A percentile compares a stretch with the other conserved stretches of the same genome.
These are phyloP conservation scores for Apocynum venetum DNA, from an alignment of 257 asterid species.

Conservation along the genomic window DNA sequence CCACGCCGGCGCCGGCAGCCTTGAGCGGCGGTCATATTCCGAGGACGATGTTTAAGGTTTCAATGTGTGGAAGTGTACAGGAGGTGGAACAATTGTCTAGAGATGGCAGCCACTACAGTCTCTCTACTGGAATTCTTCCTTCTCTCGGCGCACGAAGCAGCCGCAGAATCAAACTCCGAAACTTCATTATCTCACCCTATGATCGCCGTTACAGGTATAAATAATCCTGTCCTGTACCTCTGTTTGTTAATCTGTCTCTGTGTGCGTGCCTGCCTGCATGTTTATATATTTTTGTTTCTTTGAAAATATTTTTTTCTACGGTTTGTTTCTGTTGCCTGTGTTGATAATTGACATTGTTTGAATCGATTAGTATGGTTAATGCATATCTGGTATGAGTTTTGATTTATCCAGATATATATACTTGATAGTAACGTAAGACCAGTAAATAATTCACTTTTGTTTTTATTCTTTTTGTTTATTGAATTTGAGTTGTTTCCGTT, in stretches of 20 bases:
- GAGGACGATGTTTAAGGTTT: conserved; percentile 28
- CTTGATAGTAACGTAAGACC: conserved; percentile 5
- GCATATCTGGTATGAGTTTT: background rate
- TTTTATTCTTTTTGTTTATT: conserved; percentile 1
- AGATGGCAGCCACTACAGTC: conserved; percentile 47
- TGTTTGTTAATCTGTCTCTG: background rate
- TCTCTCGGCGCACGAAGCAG: conserved; percentile 52
- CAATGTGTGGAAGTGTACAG: conserved; percentile 42
- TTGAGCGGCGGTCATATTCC: background rate
- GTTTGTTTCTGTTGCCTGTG: background rate
- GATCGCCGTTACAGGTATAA: conserved; percentile 42
- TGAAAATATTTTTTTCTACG: background rate
- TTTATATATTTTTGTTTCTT: background rate
- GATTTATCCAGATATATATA: no score
- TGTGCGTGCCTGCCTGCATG: background rate
- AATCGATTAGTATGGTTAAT: background rate
- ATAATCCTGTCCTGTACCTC: background rate
- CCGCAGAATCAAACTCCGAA: conserved; percentile 40
- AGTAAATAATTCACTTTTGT: background rate
- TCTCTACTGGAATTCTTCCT: conserved; percentile 48
- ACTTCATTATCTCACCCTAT: conserved; percentile 35
- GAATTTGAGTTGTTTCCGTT: background rate
- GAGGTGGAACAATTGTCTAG: conserved; percentile 43
- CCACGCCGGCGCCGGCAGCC: conserved; percentile 23
- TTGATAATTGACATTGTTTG: background rate